Evolutionary conservation across 2,329 filamentous ascomycete species (phyloP).

Genomic region (Diplodia mutila): DNA sequence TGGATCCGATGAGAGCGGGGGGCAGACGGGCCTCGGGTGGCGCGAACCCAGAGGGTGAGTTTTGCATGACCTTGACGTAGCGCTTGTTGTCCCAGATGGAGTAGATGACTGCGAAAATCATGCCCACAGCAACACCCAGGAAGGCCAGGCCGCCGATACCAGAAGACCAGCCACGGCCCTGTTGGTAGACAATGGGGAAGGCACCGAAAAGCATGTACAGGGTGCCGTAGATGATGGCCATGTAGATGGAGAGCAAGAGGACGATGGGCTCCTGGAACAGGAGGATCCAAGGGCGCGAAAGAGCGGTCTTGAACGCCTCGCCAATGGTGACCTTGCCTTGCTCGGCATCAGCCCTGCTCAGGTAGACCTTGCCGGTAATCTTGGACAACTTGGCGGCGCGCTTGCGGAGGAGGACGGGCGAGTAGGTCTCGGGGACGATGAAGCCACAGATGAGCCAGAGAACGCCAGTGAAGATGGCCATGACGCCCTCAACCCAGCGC

Average conservation of each 20-base stretch:
- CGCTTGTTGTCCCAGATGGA: slow-evolving; percentile 44
- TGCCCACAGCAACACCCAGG: slow-evolving; percentile 52
- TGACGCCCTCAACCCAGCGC: slow-evolving; percentile 49
- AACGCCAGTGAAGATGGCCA: slow-evolving; percentile 55
- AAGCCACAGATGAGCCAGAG: slow-evolving; percentile 58
- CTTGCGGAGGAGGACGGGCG: slow-evolving; percentile 63
- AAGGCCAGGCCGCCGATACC: slow-evolving; percentile 55
- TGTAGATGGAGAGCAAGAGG: slow-evolving; percentile 52
- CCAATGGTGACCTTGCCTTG: slow-evolving; percentile 22
- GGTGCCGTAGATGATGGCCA: slow-evolving; percentile 55
- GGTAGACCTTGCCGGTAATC: slow-evolving; percentile 57
- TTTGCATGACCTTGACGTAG: slow-evolving; percentile 46
- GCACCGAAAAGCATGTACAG: slow-evolving; percentile 57
- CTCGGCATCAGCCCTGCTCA: slow-evolving; percentile 22
- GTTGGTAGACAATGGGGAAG: slow-evolving; percentile 61
- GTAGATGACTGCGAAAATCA: slow-evolving; percentile 46
- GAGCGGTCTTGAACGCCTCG: slow-evolving; percentile 48
- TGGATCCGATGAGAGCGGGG: slow-evolving; percentile 21
- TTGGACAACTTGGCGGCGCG: slow-evolving; percentile 64
- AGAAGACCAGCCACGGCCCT: slow-evolving; percentile 55
- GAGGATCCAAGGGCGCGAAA: slow-evolving; percentile 54
- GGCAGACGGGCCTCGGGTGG: slow-evolving; percentile 28
- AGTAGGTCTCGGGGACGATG: slow-evolving; percentile 66
- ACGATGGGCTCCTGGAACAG: slow-evolving; percentile 58
- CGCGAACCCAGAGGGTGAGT: slow-evolving; percentile 34